These are phyloP conservation scores for Saturnispora mendoncae DNA, from an alignment of 805 yeast genomes.

Conservation along the genomic window DNA sequence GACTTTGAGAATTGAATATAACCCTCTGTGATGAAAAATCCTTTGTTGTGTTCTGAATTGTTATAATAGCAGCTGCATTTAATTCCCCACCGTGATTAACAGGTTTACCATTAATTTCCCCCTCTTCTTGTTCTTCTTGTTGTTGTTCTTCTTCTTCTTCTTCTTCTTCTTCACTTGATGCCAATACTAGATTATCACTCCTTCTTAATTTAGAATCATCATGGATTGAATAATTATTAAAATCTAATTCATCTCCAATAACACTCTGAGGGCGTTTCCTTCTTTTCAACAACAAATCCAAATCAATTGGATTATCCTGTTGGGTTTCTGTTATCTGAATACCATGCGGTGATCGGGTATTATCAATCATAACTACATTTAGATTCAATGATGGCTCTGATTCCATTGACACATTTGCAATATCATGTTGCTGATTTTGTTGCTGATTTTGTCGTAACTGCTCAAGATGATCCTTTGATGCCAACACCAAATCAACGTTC, in stretches of 20 bases:
- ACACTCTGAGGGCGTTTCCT: not conserved
- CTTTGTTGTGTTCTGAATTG: slow-evolving; percentile 1
- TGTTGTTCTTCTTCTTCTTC: no score
- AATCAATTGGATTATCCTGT: slow-evolving; percentile 3
- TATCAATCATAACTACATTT: slow-evolving; percentile 2
- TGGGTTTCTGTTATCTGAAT: slow-evolving; percentile 11
- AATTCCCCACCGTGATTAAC: no score
- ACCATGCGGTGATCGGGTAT: slow-evolving; percentile 2
- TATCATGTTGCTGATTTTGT: not conserved
- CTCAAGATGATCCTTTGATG: no score
- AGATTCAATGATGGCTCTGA: slow-evolving; percentile 1
- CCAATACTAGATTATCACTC: not conserved
- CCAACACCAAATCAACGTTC: slow-evolving; percentile 1
- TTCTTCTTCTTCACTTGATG: slow-evolving; percentile 4
- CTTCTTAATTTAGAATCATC: not conserved
- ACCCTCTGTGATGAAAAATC: not conserved
- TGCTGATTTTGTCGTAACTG: no score
- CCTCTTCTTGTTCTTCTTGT: no score
- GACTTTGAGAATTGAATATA: not conserved
- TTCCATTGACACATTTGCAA: not conserved
- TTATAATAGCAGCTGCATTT: no score
- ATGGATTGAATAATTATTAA: slow-evolving; percentile 6
- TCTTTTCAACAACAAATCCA: not conserved
- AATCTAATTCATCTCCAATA: slow-evolving; percentile 8
- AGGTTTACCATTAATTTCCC: no score